Evolutionary conservation across 148 eudicot species (phyloP).

Genomic region (Nepenthes mirabilis): DNA sequence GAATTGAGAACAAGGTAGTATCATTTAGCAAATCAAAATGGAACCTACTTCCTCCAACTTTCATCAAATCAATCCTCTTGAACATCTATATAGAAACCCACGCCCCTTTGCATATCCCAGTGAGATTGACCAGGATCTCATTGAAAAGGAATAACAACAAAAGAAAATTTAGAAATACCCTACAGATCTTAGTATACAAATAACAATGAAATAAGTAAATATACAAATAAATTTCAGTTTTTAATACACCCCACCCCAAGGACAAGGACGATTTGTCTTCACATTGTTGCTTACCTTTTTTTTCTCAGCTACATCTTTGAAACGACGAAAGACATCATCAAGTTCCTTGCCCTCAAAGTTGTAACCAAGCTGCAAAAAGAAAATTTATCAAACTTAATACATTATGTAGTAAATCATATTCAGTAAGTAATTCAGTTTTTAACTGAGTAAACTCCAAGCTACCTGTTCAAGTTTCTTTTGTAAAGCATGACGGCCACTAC

Average conservation of each 20-base stretch:
- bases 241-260: background rate
- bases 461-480: constrained; percentile 75
- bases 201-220: too few relatives aligned
- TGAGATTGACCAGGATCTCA: background rate
- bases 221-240: background rate
- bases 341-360: constrained; percentile 79
- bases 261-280: background rate
- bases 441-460: constrained; percentile 3
- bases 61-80: too few relatives aligned
- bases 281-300: constrained; percentile 44
- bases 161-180: too few relatives aligned
- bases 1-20: too few relatives aligned
- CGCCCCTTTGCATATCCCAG: background rate
- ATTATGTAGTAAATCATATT: too few relatives aligned
- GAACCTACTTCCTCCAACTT: too few relatives aligned
- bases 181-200: too few relatives aligned
- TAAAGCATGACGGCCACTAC: constrained; percentile 96
- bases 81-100: constrained; percentile 15
- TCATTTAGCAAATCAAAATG: too few relatives aligned
- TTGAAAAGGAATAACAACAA: background rate
- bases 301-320: constrained; percentile 83
- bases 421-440: background rate
- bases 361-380: constrained; percentile 64
- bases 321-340: constrained; percentile 76
- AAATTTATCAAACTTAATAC: constrained; percentile 2